Evolutionary conservation across 768 basidiomycete genomes (phyloP).

Genomic region (Psilocybe tampanensis): DNA sequence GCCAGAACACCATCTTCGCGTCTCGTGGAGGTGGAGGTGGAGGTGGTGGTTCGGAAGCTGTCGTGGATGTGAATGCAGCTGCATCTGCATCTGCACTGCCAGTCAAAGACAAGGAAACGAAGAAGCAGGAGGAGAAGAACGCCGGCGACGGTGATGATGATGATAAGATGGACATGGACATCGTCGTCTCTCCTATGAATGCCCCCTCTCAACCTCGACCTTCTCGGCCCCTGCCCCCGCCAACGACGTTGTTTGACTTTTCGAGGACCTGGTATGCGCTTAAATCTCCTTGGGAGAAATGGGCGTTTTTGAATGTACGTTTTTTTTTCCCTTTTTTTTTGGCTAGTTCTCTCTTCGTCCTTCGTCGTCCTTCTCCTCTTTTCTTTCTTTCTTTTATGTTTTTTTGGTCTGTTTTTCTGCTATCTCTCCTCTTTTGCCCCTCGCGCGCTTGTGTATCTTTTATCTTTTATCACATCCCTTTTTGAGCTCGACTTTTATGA

Average conservation of each 20-base stretch:
- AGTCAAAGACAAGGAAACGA: no score
- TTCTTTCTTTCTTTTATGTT: background rate
- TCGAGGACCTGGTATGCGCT: conserved; percentile 56
- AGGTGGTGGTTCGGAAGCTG: background rate
- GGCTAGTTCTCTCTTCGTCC: background rate
- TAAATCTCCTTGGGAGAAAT: conserved; percentile 45
- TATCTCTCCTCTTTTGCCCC: no score
- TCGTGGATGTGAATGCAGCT: background rate
- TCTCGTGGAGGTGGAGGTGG: background rate
- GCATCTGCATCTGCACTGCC: no score
- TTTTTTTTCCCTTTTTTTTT: background rate
- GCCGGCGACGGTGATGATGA: no score
- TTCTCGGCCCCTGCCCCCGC: conserved; percentile 20
- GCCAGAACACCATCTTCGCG: conserved; percentile 59
- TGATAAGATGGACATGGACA: no score
- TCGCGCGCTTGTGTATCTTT: no score
- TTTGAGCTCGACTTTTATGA: no score
- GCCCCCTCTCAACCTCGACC: background rate
- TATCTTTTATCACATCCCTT: no score
- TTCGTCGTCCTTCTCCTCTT: background rate
- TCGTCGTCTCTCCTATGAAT: background rate
- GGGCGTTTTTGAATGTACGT: conserved; percentile 62
- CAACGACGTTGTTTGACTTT: conserved; percentile 63
- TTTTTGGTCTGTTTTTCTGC: no score
- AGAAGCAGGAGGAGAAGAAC: no score